Conservation (phyloP, 192 early-diverging fungal genomes). For the Coemansia sp. region DNA sequence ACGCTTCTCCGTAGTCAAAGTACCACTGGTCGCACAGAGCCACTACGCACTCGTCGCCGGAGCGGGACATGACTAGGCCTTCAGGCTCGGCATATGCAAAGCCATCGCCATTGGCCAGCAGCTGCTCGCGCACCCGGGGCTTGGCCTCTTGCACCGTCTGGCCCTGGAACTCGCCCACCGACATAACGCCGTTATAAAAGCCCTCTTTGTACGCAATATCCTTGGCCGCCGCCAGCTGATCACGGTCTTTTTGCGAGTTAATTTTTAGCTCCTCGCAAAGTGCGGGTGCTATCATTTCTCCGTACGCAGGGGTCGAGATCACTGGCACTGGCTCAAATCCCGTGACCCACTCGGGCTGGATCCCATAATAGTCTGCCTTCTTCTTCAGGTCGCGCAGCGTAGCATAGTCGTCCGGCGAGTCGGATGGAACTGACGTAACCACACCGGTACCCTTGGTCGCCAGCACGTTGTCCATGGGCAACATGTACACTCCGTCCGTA, state of each 20-base stretch:
- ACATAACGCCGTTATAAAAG: constrained; percentile 89
- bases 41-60: constrained; percentile 97
- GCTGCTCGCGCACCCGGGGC: constrained; percentile 68
- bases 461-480: constrained; percentile 97
- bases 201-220: constrained; percentile 96
- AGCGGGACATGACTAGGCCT: constrained; percentile 84
- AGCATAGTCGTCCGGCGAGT: constrained; percentile 96
- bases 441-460: constrained; percentile 97
- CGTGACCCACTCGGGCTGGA: constrained; percentile 84
- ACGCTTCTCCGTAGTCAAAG: constrained; percentile 91
- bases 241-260: constrained; percentile 92
- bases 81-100: constrained; percentile 97
- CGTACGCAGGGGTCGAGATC: constrained; percentile 82
- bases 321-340: constrained; percentile 82
- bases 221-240: constrained; percentile 90
- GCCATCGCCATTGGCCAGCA: constrained; percentile 71
- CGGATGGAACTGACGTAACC: constrained; percentile 97
- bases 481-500: constrained; percentile 76
- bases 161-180: constrained; percentile 79
- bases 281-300: constrained; percentile 79
- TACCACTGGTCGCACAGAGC: constrained; percentile 98
- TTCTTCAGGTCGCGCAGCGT: constrained; percentile 90
- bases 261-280: constrained; percentile 93
- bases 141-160: constrained; percentile 91
- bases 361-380: constrained; percentile 91